Conservation (phyloP, 2,329 filamentous ascomycete genomes). For the Epichloe glyceriae region DNA sequence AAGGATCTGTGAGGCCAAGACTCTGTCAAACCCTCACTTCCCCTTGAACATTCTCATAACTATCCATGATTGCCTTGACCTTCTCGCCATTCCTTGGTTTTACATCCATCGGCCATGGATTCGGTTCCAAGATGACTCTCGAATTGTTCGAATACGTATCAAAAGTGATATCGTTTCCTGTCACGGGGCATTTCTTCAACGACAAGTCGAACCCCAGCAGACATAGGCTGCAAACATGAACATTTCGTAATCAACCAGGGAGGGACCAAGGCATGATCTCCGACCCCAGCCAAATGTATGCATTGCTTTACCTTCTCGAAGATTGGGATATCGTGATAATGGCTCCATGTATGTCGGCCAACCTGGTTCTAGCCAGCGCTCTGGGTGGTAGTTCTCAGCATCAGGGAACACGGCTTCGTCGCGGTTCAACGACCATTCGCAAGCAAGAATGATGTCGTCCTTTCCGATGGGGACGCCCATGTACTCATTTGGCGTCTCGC, state of each 20-base stretch:
- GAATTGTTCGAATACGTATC: conserved; percentile 37
- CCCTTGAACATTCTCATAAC: conserved; percentile 13
- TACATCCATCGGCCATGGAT: conserved; percentile 32
- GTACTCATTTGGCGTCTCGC: conserved; percentile 32
- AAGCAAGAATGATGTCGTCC: conserved; percentile 34
- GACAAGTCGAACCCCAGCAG: conserved; percentile 35
- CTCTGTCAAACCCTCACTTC: neutral
- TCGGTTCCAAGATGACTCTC: conserved; percentile 39
- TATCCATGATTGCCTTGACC: conserved; percentile 23
- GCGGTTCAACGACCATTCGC: conserved; percentile 32
- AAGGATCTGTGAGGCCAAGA: too few species aligned
- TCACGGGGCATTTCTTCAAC: conserved; percentile 23
- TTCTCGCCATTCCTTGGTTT: conserved; percentile 25
- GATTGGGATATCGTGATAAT: conserved; percentile 47
- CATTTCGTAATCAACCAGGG: conserved; percentile 37
- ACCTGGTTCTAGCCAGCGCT: conserved; percentile 47
- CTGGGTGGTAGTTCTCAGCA: conserved; percentile 38
- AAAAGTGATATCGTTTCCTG: conserved; percentile 29
- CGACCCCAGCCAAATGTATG: conserved; percentile 44
- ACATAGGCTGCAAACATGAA: conserved; percentile 34
- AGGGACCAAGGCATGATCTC: neutral
- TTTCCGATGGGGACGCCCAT: conserved; percentile 34
- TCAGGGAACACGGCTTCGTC: conserved; percentile 20
- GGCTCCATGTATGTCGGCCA: conserved; percentile 55
- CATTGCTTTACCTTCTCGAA: conserved; percentile 44